A percentile compares a stretch with the other conserved stretches of the same genome.
Conservation (phyloP, 2,329 filamentous ascomycete species). For the Beauveria australis region DNA sequence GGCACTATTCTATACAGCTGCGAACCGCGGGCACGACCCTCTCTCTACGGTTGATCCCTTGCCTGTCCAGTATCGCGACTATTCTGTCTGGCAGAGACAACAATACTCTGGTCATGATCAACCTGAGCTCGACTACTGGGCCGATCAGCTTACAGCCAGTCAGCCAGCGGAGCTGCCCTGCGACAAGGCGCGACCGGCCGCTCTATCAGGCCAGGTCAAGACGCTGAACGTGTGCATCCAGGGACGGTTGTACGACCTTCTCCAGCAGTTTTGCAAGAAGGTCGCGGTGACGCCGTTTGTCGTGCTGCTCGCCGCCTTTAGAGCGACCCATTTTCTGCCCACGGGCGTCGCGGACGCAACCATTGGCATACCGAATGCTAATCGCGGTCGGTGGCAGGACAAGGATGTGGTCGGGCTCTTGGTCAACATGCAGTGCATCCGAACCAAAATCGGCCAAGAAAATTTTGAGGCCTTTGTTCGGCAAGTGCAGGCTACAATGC, state of each 20-base stretch:
- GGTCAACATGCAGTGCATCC: conserved; percentile 10
- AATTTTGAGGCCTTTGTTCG: conserved; percentile 15
- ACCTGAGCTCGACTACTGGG: conserved; percentile 16
- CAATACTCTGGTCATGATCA: conserved; percentile 9
- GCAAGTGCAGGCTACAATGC: conserved; percentile 12
- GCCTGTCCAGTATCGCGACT: conserved; percentile 20
- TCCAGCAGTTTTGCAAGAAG: conserved; percentile 2
- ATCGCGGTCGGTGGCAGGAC: background rate
- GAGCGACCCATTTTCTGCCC: conserved; percentile 4
- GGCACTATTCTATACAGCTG: conserved; percentile 12
- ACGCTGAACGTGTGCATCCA: background rate
- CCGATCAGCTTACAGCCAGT: conserved; percentile 9
- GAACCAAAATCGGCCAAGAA: conserved; percentile 10
- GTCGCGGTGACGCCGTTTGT: background rate
- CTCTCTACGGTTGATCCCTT: conserved; percentile 13
- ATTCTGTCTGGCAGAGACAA: conserved; percentile 15
- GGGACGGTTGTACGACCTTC: conserved; percentile 3
- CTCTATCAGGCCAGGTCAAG: conserved; percentile 5
- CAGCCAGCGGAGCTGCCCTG: conserved; percentile 11
- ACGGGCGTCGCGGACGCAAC: conserved; percentile 10
- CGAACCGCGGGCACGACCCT: conserved; percentile 12
- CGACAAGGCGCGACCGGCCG: conserved; percentile 11
- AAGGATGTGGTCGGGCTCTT: conserved; percentile 3
- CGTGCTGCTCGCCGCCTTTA: conserved; percentile 9
- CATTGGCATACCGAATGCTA: conserved; percentile 2